Base-by-base conservation (phyloP, 2,329 filamentous ascomycete genomes). In the Elsinoe batatas region DNA sequence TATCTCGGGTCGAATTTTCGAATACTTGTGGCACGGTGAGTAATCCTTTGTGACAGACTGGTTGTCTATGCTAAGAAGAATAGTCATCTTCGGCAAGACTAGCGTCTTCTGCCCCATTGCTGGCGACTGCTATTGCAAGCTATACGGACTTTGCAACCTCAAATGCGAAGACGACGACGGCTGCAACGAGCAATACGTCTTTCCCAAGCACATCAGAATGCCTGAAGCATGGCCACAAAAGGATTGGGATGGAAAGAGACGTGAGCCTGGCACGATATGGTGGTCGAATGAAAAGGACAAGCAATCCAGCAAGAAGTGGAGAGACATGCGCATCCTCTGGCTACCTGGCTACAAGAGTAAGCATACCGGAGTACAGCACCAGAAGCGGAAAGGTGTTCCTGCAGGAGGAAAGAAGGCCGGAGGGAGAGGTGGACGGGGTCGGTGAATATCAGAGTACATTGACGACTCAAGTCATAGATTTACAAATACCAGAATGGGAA, bases 91-190 rank as follows among this genome's bases (percentile, higher is more conserved):
- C 20, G 57, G 57, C 10, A 56, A 56, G 33, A 54, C 42, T 12
- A 46, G 51, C 5, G 74, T 84, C 1, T 75, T 83, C 61, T 87
- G 83, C 60, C 84, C 84, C 0, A 70, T 72, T 15, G 80, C 80
- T 1, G 68, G 73, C 44, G 76, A 79, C 7, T 87, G 83, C 64
- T 86, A 86, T 65, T 87, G 84, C 68, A 79, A 82, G 38, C 75
- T 81, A 13, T 87, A 82, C 62, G 83, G 83, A 0, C 62, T 83
- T 22, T 87, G 84, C 66, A 61, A 75, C 55, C 60, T 79, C 13
- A 61, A 69, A 0, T 74, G 72, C 46, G 61, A 62, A 11, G 65
- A 71, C 1, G 64, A 70, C 15, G 69, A 73, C 18, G 72, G 71
- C 22, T 86, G 83, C 63, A 69, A 75, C 3, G 75, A 75, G 2